A percentile compares a stretch with the other conserved stretches of the same genome.
These are phyloP conservation scores for Claviceps sp. DNA, from an alignment of 2,329 filamentous ascomycete genomes.

Conservation along the genomic window DNA sequence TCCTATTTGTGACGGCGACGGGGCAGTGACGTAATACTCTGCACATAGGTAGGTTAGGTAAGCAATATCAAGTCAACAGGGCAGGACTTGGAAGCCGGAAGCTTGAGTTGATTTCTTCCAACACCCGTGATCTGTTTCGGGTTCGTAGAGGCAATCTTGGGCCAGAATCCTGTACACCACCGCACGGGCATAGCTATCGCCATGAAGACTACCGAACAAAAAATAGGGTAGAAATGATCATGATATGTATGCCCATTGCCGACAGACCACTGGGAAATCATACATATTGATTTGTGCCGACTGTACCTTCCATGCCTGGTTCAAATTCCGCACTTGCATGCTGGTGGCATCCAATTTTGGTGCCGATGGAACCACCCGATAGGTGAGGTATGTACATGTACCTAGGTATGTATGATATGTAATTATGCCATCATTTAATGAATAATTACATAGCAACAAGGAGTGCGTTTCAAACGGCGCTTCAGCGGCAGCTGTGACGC, in stretches of 20 bases:
- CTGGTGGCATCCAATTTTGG: neutral
- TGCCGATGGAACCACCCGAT: neutral
- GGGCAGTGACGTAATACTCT: neutral
- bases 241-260: too few relatives aligned
- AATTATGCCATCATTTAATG: too few relatives aligned
- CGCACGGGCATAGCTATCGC: neutral
- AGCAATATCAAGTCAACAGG: neutral
- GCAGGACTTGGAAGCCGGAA: too few relatives aligned
- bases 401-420: too few relatives aligned
- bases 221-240: neutral
- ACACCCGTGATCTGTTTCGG: neutral
- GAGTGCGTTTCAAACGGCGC: too few relatives aligned
- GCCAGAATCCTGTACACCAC: neutral
- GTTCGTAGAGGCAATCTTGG: too few relatives aligned
- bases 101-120: too few relatives aligned
- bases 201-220: neutral
- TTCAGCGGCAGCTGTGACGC: too few relatives aligned
- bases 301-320: neutral
- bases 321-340: neutral
- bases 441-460: too few relatives aligned
- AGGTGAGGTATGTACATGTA: too few relatives aligned
- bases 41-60: neutral
- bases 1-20: neutral
- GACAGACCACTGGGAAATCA: neutral
- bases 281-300: neutral